These are phyloP conservation scores for Psilocybe subaeruginosa DNA, from an alignment of 768 basidiomycete genomes.

Conservation along the genomic window DNA sequence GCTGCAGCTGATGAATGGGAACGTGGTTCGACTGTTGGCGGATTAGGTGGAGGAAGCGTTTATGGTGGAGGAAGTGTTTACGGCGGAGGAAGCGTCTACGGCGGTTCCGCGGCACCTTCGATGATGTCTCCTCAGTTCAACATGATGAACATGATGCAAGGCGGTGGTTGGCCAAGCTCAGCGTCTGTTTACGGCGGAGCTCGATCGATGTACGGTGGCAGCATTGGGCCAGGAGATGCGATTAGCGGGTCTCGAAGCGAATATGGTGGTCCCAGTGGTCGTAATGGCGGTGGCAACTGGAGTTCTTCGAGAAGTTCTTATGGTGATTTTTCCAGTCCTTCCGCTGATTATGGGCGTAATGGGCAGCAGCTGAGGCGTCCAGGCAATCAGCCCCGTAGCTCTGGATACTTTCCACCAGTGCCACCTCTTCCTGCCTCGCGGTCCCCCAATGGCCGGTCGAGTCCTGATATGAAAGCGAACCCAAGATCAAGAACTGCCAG, in stretches of 20 bases:
- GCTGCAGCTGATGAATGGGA: slow-evolving; percentile 94
- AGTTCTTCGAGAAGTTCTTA: slow-evolving; percentile 67
- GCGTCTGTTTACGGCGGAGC: slow-evolving; percentile 51
- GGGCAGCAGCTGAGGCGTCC: slow-evolving; percentile 9
- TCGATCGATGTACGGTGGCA: slow-evolving; percentile 56
- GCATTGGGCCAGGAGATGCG: slow-evolving; percentile 30
- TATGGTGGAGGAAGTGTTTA: slow-evolving; percentile 48
- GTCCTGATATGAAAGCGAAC: slow-evolving; percentile 19
- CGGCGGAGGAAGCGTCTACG: slow-evolving; percentile 31
- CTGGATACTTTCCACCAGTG: slow-evolving; percentile 46
- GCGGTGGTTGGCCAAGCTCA: slow-evolving; percentile 43
- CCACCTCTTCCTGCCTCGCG: slow-evolving; percentile 37
- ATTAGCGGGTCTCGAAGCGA: slow-evolving; percentile 61
- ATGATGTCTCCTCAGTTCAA: slow-evolving; percentile 35
- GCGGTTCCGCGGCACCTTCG: slow-evolving; percentile 24
- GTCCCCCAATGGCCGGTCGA: slow-evolving; percentile 22
- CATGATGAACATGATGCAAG: slow-evolving; percentile 45
- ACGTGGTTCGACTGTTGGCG: slow-evolving; percentile 63
- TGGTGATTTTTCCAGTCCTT: slow-evolving; percentile 63
- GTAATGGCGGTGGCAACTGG: slow-evolving; percentile 50
- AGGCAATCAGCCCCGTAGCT: slow-evolving; percentile 32
- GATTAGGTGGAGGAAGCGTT: slow-evolving; percentile 38
- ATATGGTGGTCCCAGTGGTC: slow-evolving; percentile 53
- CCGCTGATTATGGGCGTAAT: slow-evolving; percentile 22
- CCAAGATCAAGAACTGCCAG: slow-evolving; percentile 46